These are phyloP conservation scores for Starmerella vaccinii DNA, from an alignment of 805 yeast species.

Conservation along the genomic window DNA sequence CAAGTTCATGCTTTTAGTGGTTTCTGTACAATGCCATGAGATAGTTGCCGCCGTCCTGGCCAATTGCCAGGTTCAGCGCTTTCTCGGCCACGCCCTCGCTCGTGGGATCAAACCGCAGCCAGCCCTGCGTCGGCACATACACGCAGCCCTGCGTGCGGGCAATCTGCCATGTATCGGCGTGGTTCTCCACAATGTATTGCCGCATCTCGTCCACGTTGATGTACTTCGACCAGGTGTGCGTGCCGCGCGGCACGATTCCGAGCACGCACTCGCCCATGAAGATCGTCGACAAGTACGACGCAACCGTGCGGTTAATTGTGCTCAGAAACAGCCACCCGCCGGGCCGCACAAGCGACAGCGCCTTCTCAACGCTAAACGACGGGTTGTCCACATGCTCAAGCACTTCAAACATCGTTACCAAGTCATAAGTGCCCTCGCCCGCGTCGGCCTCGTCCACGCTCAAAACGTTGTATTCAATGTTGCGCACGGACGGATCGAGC, in stretches of 20 bases:
- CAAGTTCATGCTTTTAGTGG: background rate
- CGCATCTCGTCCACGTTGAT: constrained; percentile 64
- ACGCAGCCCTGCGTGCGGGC: constrained; percentile 66
- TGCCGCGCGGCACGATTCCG: constrained; percentile 78
- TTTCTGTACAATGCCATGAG: constrained; percentile 52
- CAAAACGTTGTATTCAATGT: constrained; percentile 49
- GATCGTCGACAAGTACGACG: constrained; percentile 89
- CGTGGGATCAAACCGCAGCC: constrained; percentile 44
- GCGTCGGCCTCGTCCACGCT: constrained; percentile 50
- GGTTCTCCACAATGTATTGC: constrained; percentile 45
- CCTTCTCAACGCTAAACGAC: constrained; percentile 55
- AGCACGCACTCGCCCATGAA: constrained; percentile 76
- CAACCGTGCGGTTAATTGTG: constrained; percentile 79
- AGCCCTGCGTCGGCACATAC: constrained; percentile 74
- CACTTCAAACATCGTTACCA: constrained; percentile 87
- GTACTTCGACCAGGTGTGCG: constrained; percentile 80
- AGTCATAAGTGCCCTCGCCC: constrained; percentile 41
- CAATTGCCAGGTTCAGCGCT: constrained; percentile 20
- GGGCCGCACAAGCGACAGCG: constrained; percentile 55
- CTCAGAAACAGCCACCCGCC: constrained; percentile 83
- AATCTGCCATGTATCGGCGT: constrained; percentile 42
- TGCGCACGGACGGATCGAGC: constrained; percentile 55
- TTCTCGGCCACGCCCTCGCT: constrained; percentile 31
- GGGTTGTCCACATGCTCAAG: constrained; percentile 91
- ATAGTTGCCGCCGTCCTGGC: constrained; percentile 63